A percentile compares a stretch with the other conserved stretches of the same genome.
phyloP scores from a whole-genome alignment of 164 flowering plant species.

The Liriodendron chinense region DNA sequence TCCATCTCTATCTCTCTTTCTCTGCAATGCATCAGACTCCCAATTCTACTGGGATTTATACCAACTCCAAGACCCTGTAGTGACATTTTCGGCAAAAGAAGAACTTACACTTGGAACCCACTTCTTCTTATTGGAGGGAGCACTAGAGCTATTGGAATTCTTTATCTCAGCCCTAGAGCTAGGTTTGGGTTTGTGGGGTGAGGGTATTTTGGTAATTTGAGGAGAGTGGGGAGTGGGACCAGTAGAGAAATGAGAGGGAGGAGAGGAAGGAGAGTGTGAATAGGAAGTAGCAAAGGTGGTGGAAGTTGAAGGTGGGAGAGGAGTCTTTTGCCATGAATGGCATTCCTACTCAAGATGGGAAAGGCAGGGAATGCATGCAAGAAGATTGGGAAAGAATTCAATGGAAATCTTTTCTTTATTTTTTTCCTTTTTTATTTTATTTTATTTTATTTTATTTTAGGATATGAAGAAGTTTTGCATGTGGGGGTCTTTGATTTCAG shows the following conservation, averaged over 20 bases:
- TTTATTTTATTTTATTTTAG: too few relatives aligned
- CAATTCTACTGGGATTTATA: conserved; percentile 7
- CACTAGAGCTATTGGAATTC: conserved; percentile 25
- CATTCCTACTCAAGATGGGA: background rate
- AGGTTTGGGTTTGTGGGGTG: conserved; percentile 11
- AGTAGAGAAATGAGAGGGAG: conserved; percentile 25
- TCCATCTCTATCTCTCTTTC: conserved; percentile 30
- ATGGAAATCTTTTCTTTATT: too few relatives aligned
- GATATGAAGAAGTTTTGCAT: too few relatives aligned
- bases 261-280: conserved; percentile 18
- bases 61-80: background rate
- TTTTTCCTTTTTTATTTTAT: too few relatives aligned
- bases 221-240: conserved; percentile 31
- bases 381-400: too few relatives aligned
- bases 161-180: background rate
- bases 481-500: too few relatives aligned
- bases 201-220: conserved; percentile 18
- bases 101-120: conserved; percentile 16
- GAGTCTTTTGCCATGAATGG: background rate
- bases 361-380: too few relatives aligned
- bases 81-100: background rate
- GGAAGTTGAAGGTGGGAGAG: conserved; percentile 17
- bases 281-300: conserved; percentile 14
- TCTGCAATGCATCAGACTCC: conserved; percentile 3
- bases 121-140: conserved; percentile 31